Evolutionary conservation across 768 basidiomycete genomes (phyloP), one percentile per base, ranked within the genome.

Genomic region (Mycena venus): DNA sequence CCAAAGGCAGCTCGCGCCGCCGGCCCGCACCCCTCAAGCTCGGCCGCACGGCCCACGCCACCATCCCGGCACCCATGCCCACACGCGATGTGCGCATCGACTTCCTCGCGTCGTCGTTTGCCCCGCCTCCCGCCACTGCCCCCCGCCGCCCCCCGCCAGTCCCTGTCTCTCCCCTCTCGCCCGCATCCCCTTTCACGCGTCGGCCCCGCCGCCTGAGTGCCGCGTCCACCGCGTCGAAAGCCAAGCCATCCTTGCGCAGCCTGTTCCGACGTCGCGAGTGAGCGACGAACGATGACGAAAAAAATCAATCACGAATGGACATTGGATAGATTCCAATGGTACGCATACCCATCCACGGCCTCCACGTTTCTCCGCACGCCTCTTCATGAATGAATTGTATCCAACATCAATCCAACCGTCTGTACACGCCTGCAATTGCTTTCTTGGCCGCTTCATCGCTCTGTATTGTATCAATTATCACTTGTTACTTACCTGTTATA

Each of bases 21-120:
- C 83, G 88, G 0, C 88, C 88, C 17, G 83, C 86, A 4, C 88
- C 88, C 0, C 83, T 89, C 73, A 84, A 80, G 40, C 83, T 89
- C 53, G 77, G 74, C 11, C 85, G 81, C 7, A 10, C 62, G 1
- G 34, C 32, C 82, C 81, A 11, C 79, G 78, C 74, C 76, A 77
- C 11, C 70, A 55, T 70, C 32, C 84, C 85, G 55, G 81, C 79
- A 44, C 82, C 83, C 44, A 83, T 86, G 75, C 83, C 83, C 8
- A 84, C 84, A 0, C 71, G 84, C 23, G 86, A 87, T 70, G 81
- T 84, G 70, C 83, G 82, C 55, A 79, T 63, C 74, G 87, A 87
- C 55, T 90, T 90, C 66, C 71, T 89, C 74, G 83, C 84, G 19
- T 79, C 83, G n/a, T 88, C 88, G 38, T 90, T 89, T 73, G 78